Percentiles rank a stretch among this genome's conserved stretches.
Conservation (phyloP, 176 grass and related monocot genomes). For the Musa schizocarpa region DNA sequence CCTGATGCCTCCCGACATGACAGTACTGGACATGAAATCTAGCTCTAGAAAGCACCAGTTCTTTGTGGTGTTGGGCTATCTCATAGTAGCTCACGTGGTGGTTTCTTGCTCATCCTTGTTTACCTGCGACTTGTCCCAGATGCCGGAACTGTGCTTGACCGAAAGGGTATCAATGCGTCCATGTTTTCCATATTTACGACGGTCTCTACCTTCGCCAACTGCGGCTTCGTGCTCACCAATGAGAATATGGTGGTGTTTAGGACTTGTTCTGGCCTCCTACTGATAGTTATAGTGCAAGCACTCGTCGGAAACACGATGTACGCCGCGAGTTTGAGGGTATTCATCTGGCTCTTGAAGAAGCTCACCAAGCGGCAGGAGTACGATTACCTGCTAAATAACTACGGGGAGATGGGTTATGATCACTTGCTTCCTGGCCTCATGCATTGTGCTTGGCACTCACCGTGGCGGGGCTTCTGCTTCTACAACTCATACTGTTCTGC, state of each 20-base stretch:
- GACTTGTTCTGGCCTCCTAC: conserved; percentile 48
- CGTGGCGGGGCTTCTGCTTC: conserved; percentile 21
- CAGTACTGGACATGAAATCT: neutral
- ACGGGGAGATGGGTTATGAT: conserved; percentile 31
- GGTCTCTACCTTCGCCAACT: conserved; percentile 61
- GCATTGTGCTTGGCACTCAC: conserved; percentile 33
- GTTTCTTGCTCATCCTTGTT: conserved; percentile 15
- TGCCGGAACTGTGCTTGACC: conserved; percentile 26
- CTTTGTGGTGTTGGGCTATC: too few species aligned
- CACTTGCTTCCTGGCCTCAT: conserved; percentile 36
- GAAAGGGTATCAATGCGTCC: conserved; percentile 36
- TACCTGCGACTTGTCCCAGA: conserved; percentile 34
- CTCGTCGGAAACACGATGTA: conserved; percentile 74
- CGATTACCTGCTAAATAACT: conserved; percentile 17
- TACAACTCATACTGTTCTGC: conserved; percentile 49
- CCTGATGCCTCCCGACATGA: too few species aligned
- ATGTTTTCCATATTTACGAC: conserved; percentile 63
- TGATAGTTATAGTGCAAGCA: conserved; percentile 37
- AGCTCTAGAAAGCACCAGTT: neutral
- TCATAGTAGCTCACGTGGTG: too few species aligned
- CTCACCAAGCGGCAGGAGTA: conserved; percentile 26
- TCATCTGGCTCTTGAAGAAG: conserved; percentile 27
- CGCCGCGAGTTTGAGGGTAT: conserved; percentile 35
- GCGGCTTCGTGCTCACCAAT: conserved; percentile 65
- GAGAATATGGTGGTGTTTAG: conserved; percentile 65